Evolutionary conservation across 2,329 filamentous ascomycete genomes (phyloP).

Genomic region (Claviceps maximensis): DNA sequence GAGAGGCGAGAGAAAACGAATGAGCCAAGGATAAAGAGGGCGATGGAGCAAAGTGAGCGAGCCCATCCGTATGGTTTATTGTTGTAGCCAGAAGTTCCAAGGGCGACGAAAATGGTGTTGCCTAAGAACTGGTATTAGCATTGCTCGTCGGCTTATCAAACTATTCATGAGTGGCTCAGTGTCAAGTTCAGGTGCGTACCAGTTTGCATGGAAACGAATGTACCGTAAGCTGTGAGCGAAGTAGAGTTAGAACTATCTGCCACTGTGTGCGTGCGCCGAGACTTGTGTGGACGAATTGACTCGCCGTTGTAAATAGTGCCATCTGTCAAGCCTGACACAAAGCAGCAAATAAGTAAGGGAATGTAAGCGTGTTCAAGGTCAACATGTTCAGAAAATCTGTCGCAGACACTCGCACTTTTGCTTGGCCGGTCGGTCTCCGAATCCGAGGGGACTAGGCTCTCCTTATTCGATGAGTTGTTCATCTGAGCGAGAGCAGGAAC

Average conservation of each 20-base stretch:
- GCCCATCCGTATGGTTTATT: conserved; percentile 38
- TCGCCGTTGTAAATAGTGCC: conserved; percentile 25
- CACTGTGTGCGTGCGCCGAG: background rate
- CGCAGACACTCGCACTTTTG: conserved; percentile 4
- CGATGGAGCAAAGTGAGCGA: conserved; percentile 34
- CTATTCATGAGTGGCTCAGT: background rate
- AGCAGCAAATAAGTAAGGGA: conserved; percentile 19
- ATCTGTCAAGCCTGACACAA: conserved; percentile 27
- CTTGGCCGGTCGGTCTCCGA: conserved; percentile 8
- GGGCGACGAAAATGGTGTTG: conserved; percentile 50
- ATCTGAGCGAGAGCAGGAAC: background rate
- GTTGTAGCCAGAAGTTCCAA: conserved; percentile 39
- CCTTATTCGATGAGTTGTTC: background rate
- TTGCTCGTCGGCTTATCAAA: background rate
- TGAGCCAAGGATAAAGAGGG: conserved; percentile 39
- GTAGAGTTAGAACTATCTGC: background rate
- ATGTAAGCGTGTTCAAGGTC: conserved; percentile 16
- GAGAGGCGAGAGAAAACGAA: conserved; percentile 26
- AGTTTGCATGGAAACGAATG: conserved; percentile 27
- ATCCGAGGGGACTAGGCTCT: conserved; percentile 1
- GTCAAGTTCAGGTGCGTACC: conserved; percentile 6
- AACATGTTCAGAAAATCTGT: conserved; percentile 7
- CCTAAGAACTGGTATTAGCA: conserved; percentile 20
- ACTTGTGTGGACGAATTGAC: background rate
- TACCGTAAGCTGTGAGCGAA: conserved; percentile 11